Conservation (phyloP, 2,329 filamentous ascomycete genomes). For the Colletotrichum filicis region DNA sequence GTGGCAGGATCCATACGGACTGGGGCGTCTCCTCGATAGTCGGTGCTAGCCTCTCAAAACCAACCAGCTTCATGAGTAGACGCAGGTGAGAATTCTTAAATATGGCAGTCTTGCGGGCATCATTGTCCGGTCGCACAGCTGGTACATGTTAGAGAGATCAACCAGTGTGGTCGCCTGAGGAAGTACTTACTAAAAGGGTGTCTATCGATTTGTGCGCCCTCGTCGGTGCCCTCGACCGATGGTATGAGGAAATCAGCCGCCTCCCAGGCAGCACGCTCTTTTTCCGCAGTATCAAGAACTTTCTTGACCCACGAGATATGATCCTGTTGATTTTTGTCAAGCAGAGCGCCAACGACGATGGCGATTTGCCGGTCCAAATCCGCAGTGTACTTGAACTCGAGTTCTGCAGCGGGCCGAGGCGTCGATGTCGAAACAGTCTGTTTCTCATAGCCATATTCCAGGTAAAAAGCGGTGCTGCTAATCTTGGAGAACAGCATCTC, state of each 20-base stretch:
- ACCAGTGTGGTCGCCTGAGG: background rate
- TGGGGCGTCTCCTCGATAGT: slow-evolving; percentile 76
- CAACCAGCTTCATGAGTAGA: slow-evolving; percentile 82
- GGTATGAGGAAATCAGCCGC: slow-evolving; percentile 72
- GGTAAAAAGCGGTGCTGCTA: slow-evolving; percentile 81
- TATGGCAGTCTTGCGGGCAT: slow-evolving; percentile 76
- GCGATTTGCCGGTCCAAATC: slow-evolving; percentile 78
- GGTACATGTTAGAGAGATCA: slow-evolving; percentile 42
- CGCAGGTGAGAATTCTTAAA: slow-evolving; percentile 92
- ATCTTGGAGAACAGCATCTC: slow-evolving; percentile 97
- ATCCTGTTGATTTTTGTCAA: slow-evolving; percentile 82
- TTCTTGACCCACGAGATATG: slow-evolving; percentile 86
- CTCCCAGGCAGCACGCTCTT: slow-evolving; percentile 82
- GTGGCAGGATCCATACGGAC: slow-evolving; percentile 82
- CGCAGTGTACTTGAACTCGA: slow-evolving; percentile 82
- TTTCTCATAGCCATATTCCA: slow-evolving; percentile 91
- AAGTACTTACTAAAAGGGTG: slow-evolving; percentile 60
- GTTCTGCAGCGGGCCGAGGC: slow-evolving; percentile 78
- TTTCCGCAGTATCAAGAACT: slow-evolving; percentile 73
- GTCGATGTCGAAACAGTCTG: slow-evolving; percentile 72
- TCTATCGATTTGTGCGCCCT: slow-evolving; percentile 44
- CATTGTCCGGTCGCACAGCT: slow-evolving; percentile 73
- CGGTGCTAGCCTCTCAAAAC: slow-evolving; percentile 69
- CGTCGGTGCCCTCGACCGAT: slow-evolving; percentile 43
- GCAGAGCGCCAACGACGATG: slow-evolving; percentile 81